These are phyloP conservation scores for Tetrahymena borealis DNA, from an alignment of 73 alveolate genomes.

Conservation along the genomic window DNA sequence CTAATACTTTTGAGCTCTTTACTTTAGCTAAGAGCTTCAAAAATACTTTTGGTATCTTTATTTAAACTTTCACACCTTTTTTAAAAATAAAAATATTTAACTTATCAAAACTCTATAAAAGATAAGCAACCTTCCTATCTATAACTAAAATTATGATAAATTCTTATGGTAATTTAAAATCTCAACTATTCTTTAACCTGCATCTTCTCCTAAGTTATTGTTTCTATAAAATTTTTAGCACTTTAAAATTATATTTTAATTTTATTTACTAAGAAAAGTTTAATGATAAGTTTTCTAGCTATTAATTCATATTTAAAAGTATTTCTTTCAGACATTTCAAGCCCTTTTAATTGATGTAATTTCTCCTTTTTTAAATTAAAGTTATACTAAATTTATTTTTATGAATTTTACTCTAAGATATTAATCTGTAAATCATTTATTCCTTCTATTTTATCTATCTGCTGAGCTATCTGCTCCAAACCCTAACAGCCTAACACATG, in stretches of 20 bases:
- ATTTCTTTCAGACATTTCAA: neutral
- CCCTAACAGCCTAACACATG: too few relatives aligned
- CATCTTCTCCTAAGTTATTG: neutral
- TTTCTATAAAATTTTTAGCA: neutral
- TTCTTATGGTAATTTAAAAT: neutral
- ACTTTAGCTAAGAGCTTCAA: neutral
- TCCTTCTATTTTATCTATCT: too few relatives aligned
- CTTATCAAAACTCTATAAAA: neutral
- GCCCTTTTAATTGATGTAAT: neutral
- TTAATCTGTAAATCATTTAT: neutral
- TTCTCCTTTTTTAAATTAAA: neutral
- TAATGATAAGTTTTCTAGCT: neutral
- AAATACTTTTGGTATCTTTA: neutral
- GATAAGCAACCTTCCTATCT: neutral
- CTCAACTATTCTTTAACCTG: neutral
- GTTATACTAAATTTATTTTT: neutral
- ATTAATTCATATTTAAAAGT: neutral
- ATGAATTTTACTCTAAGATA: neutral
- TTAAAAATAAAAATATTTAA: neutral
- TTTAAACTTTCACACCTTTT: neutral
- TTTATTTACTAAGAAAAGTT: neutral
- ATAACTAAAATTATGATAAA: neutral
- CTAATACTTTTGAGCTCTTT: neutral
- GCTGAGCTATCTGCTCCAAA: too few relatives aligned
- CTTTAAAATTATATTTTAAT: neutral